Percentiles rank a stretch among this genome's conserved stretches.
Conservation (phyloP, 2,329 filamentous ascomycete species). For the Talaromyces atroroseus region DNA sequence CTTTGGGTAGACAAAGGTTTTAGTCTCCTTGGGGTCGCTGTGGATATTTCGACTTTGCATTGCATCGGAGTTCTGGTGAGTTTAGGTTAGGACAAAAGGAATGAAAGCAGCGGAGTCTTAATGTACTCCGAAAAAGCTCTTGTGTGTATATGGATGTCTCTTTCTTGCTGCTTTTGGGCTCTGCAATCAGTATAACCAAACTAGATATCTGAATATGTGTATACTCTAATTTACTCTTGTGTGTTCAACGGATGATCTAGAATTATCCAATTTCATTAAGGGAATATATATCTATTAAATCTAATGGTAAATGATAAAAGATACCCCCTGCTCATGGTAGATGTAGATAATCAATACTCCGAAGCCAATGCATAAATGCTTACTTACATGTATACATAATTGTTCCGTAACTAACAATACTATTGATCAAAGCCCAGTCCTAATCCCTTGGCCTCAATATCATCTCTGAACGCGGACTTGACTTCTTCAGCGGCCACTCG, state of each 20-base stretch:
- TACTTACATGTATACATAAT: background rate
- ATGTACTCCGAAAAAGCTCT: background rate
- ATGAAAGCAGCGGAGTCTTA: background rate
- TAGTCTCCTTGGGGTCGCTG: slow-evolving; percentile 34
- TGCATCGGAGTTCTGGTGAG: slow-evolving; percentile 24
- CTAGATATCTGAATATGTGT: background rate
- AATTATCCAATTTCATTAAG: background rate
- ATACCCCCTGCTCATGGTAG: background rate
- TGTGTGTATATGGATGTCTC: background rate
- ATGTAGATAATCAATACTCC: background rate
- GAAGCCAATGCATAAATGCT: background rate
- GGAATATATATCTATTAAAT: too few species aligned
- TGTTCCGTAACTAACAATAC: background rate
- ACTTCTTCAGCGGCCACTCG: slow-evolving; percentile 89
- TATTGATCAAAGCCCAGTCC: slow-evolving; percentile 51
- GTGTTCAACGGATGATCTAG: background rate
- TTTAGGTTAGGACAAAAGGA: background rate
- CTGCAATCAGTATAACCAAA: background rate
- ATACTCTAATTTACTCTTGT: background rate
- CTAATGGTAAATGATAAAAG: too few species aligned
- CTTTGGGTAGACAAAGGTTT: slow-evolving; percentile 69
- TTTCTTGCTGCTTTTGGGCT: background rate
- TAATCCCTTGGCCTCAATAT: slow-evolving; percentile 76
- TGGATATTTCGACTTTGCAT: slow-evolving; percentile 18
- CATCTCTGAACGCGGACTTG: slow-evolving; percentile 78